Evolutionary conservation across 2,329 filamentous ascomycete genomes (phyloP).

Genomic region (Geoglossum cookeanum): DNA sequence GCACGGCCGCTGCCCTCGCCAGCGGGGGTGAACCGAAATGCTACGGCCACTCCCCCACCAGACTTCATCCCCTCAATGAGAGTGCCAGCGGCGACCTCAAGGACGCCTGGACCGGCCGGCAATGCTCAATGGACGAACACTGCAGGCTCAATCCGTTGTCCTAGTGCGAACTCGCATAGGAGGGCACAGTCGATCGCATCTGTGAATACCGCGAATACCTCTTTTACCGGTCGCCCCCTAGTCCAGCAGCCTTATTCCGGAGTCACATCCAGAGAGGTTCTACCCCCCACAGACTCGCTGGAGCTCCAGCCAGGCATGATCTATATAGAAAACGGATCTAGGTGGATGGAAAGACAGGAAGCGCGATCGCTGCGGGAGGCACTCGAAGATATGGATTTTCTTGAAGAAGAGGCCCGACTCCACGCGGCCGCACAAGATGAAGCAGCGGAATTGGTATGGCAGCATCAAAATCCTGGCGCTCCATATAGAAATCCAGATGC

Average conservation of each 20-base stretch:
- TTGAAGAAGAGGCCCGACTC: slow-evolving; percentile 39
- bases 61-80: neutral
- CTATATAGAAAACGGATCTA: slow-evolving; percentile 54
- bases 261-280: slow-evolving; percentile 13
- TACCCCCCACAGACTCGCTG: slow-evolving; percentile 33
- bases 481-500: slow-evolving; percentile 33
- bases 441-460: slow-evolving; percentile 61
- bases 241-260: slow-evolving; percentile 5
- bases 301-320: slow-evolving; percentile 44
- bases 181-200: slow-evolving; percentile 1
- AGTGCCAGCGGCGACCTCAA: neutral
- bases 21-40: slow-evolving; percentile 18
- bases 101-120: neutral
- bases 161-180: slow-evolving; percentile 2
- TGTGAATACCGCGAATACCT: neutral
- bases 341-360: slow-evolving; percentile 71
- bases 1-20: slow-evolving; percentile 42
- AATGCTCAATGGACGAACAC: neutral
- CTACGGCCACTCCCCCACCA: slow-evolving; percentile 4
- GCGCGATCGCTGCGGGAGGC: slow-evolving; percentile 49
- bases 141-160: neutral
- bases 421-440: slow-evolving; percentile 56
- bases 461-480: slow-evolving; percentile 50
- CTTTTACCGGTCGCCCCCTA: slow-evolving; percentile 7
- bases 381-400: slow-evolving; percentile 51